These are phyloP conservation scores for Helichrysum umbraculigerum DNA, from an alignment of 129 eudicot species.

Conservation along the genomic window DNA sequence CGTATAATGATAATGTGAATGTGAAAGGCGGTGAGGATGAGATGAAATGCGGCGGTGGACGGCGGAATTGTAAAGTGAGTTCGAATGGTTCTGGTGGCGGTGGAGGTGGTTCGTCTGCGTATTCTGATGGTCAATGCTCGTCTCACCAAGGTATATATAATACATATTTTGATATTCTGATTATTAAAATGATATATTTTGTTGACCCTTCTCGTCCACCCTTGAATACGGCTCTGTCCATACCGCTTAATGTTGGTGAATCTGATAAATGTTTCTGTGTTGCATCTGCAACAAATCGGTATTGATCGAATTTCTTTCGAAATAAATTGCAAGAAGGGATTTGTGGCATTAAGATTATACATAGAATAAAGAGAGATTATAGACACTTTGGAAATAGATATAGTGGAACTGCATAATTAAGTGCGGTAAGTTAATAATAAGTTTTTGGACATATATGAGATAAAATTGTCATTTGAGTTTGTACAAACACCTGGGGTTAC, in stretches of 20 bases:
- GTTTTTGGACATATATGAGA: too few relatives aligned
- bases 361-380: too few relatives aligned
- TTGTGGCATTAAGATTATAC: too few relatives aligned
- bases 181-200: too few relatives aligned
- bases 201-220: too few relatives aligned
- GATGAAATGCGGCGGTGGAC: background rate
- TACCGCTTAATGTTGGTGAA: background rate
- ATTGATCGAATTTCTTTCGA: background rate
- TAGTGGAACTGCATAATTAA: too few relatives aligned
- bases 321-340: too few relatives aligned
- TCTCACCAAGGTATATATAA: conserved; percentile 49
- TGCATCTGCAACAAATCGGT: background rate
- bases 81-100: conserved; percentile 34
- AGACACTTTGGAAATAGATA: too few relatives aligned
- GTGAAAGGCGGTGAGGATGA: background rate
- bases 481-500: background rate
- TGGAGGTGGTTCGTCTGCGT: conserved; percentile 34
- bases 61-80: conserved; percentile 2
- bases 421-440: too few relatives aligned
- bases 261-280: background rate
- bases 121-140: conserved; percentile 38
- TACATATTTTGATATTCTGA: background rate
- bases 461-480: background rate
- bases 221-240: too few relatives aligned
- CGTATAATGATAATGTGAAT: conserved; percentile 18